These are phyloP conservation scores for Colletotrichum somersetense DNA, from an alignment of 2,329 filamentous ascomycete genomes.

Conservation along the genomic window DNA sequence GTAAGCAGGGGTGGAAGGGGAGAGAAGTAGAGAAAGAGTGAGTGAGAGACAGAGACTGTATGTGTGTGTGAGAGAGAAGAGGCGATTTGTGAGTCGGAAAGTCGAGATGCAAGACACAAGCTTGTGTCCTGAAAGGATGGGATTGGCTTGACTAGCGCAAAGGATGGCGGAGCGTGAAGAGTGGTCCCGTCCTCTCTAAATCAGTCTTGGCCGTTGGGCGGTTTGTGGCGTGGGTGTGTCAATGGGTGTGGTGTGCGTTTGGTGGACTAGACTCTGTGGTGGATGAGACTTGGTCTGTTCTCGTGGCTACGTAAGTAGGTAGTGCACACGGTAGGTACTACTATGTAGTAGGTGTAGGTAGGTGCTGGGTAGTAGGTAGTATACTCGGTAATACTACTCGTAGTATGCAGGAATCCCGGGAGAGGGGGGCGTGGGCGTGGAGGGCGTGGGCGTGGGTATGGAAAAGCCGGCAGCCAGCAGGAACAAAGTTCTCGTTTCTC, in stretches of 20 bases:
- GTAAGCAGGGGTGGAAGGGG: background rate
- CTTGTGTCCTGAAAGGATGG: constrained; percentile 6
- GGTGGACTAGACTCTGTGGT: background rate
- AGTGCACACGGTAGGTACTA: too few species aligned
- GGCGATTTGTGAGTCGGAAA: constrained; percentile 29
- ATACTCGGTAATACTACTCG: too few species aligned
- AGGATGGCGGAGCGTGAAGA: constrained; percentile 33
- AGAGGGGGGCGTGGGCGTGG: constrained; percentile 7
- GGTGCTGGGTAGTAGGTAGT: too few species aligned
- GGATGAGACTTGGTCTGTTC: constrained; percentile 35
- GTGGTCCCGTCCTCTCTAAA: constrained; percentile 27
- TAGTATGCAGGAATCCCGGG: constrained; percentile 34
- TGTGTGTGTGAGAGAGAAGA: background rate
- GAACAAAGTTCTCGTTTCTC: constrained; percentile 7
- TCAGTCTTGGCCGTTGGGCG: constrained; percentile 26
- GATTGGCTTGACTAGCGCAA: constrained; percentile 41
- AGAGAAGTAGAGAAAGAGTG: background rate
- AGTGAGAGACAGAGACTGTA: background rate
- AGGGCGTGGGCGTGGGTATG: background rate
- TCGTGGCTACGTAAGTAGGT: constrained; percentile 21
- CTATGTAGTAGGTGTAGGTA: too few species aligned
- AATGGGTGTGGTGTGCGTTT: constrained; percentile 17
- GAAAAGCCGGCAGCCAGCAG: background rate
- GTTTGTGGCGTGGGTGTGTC: constrained; percentile 8
- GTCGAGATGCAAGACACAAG: constrained; percentile 36